A percentile compares a stretch with the other conserved stretches of the same genome.
Conservation (phyloP, 495 filamentous ascomycete species). For the Hypoxylon cercidicola region DNA sequence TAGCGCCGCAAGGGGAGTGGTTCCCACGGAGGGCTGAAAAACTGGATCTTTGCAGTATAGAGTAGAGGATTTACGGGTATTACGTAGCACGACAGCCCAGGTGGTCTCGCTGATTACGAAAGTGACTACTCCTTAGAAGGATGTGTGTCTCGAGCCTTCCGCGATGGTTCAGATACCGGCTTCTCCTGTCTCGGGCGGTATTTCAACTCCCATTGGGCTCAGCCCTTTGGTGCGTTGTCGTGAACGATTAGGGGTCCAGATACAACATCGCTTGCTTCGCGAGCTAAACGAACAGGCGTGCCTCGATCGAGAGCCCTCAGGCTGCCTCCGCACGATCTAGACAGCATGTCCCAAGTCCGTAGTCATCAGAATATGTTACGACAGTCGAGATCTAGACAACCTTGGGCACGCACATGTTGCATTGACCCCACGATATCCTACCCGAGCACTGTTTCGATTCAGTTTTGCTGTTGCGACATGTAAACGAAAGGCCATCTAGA, state of each 20-base stretch:
- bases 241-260: constrained; percentile 2
- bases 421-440: constrained; percentile 14
- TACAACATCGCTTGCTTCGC: constrained; percentile 18
- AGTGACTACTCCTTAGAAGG: constrained; percentile 3
- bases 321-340: constrained; percentile 6
- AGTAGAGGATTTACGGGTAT: constrained; percentile 4
- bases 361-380: constrained; percentile 5
- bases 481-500: constrained; percentile 11
- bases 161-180: constrained; percentile 18
- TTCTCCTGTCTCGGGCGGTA: constrained; percentile 16
- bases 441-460: constrained; percentile 13
- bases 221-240: constrained; percentile 8
- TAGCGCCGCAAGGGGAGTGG: background rate
- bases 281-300: constrained; percentile 5
- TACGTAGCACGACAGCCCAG: constrained; percentile 14
- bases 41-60: constrained; percentile 8
- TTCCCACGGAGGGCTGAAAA: constrained; percentile 4
- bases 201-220: constrained; percentile 2
- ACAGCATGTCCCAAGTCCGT: background rate
- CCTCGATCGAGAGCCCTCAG: constrained; percentile 9
- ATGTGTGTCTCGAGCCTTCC: constrained; percentile 36
- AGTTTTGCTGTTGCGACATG: constrained; percentile 11
- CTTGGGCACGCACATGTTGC: constrained; percentile 16
- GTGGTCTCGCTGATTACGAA: background rate
- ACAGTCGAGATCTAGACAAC: constrained; percentile 20